A percentile compares a stretch with the other conserved stretches of the same genome.
phyloP scores from a whole-genome alignment of 768 basidiomycete genomes.

The Hericium erinaceus region DNA sequence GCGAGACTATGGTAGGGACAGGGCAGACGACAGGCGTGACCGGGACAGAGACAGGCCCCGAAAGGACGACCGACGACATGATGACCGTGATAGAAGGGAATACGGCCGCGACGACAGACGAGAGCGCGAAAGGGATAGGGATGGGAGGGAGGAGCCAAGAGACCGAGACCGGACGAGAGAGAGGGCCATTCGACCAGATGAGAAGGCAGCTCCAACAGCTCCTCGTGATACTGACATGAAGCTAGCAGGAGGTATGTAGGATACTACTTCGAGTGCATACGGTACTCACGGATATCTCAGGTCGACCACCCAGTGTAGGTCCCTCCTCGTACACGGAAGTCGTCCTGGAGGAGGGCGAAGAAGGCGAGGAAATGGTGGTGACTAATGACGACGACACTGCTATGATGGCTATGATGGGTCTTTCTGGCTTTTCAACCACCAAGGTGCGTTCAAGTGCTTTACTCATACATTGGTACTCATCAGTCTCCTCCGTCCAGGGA shows the following conservation, averaged over 20 bases:
- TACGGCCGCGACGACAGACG: constrained; percentile 41
- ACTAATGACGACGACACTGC: constrained; percentile 64
- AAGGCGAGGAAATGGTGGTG: constrained; percentile 38
- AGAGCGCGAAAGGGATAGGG: constrained; percentile 11
- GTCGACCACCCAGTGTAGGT: not conserved
- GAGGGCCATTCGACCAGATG: constrained; percentile 28
- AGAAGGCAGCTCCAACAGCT: constrained; percentile 20
- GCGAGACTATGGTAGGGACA: constrained; percentile 13
- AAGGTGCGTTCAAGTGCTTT: constrained; percentile 46
- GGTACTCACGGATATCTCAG: not conserved
- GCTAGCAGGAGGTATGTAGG: not conserved
- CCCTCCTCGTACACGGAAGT: not conserved
- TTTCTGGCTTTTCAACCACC: constrained; percentile 79
- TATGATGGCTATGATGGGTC: constrained; percentile 89
- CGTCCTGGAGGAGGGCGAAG: constrained; percentile 36
- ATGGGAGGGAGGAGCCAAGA: constrained; percentile 24
- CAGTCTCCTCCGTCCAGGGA: constrained; percentile 36
- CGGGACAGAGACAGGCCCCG: constrained; percentile 13
- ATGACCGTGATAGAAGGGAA: constrained; percentile 37
- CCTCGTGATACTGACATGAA: constrained; percentile 2
- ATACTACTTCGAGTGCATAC: not conserved
- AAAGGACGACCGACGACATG: constrained; percentile 44
- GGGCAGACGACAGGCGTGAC: constrained; percentile 6
- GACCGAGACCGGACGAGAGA: constrained; percentile 36
- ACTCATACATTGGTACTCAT: constrained; percentile 4